These are phyloP conservation scores for Centaurea solstitialis DNA, from an alignment of 129 eudicot species.

Conservation along the genomic window DNA sequence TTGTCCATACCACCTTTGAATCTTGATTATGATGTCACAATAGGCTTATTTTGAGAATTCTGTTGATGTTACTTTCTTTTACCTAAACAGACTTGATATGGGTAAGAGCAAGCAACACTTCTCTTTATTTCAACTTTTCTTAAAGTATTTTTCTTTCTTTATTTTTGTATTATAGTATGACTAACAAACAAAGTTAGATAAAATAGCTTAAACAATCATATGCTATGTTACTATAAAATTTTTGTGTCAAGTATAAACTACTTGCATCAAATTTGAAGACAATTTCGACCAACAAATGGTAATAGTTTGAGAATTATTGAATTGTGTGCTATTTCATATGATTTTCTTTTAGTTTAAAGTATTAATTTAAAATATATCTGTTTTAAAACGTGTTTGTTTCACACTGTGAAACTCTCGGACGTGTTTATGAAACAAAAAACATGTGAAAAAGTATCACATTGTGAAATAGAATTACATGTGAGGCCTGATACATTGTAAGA, in stretches of 20 bases:
- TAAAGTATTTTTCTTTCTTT: neutral
- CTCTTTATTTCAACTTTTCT: slow-evolving; percentile 11
- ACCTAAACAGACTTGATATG: slow-evolving; percentile 29
- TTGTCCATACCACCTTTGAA: slow-evolving; percentile 31
- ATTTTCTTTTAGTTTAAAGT: no score
- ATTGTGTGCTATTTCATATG: no score
- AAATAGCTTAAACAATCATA: neutral
- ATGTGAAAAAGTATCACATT: no score
- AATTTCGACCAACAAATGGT: neutral
- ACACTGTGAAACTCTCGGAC: no score
- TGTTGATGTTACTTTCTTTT: slow-evolving; percentile 39
- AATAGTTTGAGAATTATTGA: neutral
- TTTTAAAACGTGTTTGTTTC: no score
- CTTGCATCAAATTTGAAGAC: neutral
- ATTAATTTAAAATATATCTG: no score
- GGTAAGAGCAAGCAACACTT: slow-evolving; percentile 23
- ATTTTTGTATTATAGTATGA: neutral
- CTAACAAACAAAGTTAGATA: neutral
- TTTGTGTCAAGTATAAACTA: neutral
- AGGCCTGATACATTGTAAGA: no score
- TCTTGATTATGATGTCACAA: slow-evolving; percentile 35
- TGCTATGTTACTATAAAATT: neutral
- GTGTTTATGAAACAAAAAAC: no score
- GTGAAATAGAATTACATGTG: no score
- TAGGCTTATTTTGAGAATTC: slow-evolving; percentile 33